Evolutionary conservation across 176 grass and related monocot species (phyloP).

Genomic region (maize (Zea mays)): Zm-B73-REFERENCE-NAM-5.0 NC_050102.1:42361001-42361500

Average conservation of each 20-base stretch:
- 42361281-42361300: too few species aligned
- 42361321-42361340: too few species aligned
- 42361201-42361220: neutral
- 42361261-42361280: neutral
- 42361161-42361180: neutral
- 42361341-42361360: too few species aligned
- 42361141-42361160: slow-evolving; percentile 30
- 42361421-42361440: neutral
- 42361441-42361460: neutral
- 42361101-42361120: slow-evolving; percentile 85
- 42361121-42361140: slow-evolving; percentile 36
- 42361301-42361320: too few species aligned
- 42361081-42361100: slow-evolving; percentile 80
- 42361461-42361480: too few species aligned
- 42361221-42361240: neutral
- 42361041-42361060: slow-evolving; percentile 67
- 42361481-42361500: too few species aligned
- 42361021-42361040: slow-evolving; percentile 72
- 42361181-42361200: neutral
- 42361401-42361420: neutral
- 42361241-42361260: neutral
- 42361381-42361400: too few species aligned
- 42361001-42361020: slow-evolving; percentile 12
- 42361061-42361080: slow-evolving; percentile 64
- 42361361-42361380: too few species aligned